Base-by-base conservation (phyloP, 768 basidiomycete genomes). In the Tulasnella calospora region DNA sequence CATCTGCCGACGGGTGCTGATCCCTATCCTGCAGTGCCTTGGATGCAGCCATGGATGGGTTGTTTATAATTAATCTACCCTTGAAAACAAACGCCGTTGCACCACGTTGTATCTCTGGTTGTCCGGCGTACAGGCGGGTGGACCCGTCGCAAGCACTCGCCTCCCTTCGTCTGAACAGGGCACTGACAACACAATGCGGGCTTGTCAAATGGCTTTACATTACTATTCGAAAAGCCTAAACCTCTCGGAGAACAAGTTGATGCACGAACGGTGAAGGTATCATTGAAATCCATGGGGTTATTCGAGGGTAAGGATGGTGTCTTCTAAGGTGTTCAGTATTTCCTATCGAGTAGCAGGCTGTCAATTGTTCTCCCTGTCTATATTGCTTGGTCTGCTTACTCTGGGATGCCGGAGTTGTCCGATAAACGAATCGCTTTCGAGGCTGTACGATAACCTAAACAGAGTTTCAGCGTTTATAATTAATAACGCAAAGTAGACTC, bases 1-100 rank as follows among this genome's bases (percentile, higher is more conserved):
- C 30, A 55, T 55, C 41, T 38, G 33, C 35, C n/a, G 4, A 38
- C 15, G 73, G 30, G 23, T 35, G 79, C 78, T 46, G 12, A 57
- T n/a, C n/a, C n/a, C n/a, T n/a, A n/a, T n/a, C n/a, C n/a, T n/a
- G n/a, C n/a, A n/a, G 94, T 94, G 93, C 79, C 88, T 87, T 40
- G 87, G 88, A 73, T 94, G 93, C 88, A 90, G 90, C 82, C 89
- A 92, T 80, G 92, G 92, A 57, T 94, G 92, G 93, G 89, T 92
- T 79, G 88, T 92, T 82, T 94, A 94, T 83, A 94, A 94, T 84
- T 94, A 74, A 84, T 51, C 46, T 23, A 23, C 3, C 2, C 17
- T 23, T 3, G 47, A 51, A 51, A 2, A 12, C 44, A 38, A 4
- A 9, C 38, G 9, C 9, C 38, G 9, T 9, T 10, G 13, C 41